phyloP scores from a whole-genome alignment of 2,329 filamentous ascomycete species.

The Arthroderma sp. region DNA sequence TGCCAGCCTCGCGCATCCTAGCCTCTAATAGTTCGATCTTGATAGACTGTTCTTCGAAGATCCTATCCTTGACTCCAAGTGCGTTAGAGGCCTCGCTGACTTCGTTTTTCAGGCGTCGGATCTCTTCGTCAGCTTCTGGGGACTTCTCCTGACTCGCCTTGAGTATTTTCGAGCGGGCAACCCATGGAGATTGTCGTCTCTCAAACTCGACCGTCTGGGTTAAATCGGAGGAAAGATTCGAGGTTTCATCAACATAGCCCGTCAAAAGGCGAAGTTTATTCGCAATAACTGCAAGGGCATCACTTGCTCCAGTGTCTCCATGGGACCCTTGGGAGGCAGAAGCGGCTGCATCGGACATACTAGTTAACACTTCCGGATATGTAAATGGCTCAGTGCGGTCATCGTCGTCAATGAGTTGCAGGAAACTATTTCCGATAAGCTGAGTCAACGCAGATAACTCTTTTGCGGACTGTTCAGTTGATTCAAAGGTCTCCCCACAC shows the following conservation, averaged over 20 bases:
- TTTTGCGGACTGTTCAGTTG: conserved; percentile 52
- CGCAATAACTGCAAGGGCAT: conserved; percentile 57
- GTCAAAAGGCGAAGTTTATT: conserved; percentile 55
- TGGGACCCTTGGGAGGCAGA: conserved; percentile 21
- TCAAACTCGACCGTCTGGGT: conserved; percentile 71
- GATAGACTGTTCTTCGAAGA: conserved; percentile 72
- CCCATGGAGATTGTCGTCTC: conserved; percentile 64
- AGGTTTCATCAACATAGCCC: conserved; percentile 56
- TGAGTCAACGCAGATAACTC: conserved; percentile 56
- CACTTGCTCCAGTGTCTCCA: conserved; percentile 27
- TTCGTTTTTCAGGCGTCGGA: conserved; percentile 67
- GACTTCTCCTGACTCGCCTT: conserved; percentile 70
- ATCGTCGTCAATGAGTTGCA: conserved; percentile 57
- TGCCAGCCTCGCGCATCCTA: conserved; percentile 68
- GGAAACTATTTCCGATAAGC: conserved; percentile 54
- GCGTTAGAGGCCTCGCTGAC: conserved; percentile 63
- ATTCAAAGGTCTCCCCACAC: conserved; percentile 56
- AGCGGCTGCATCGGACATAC: conserved; percentile 36
- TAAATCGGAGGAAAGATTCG: conserved; percentile 56
- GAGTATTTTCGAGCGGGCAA: conserved; percentile 66
- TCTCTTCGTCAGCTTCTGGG: conserved; percentile 72
- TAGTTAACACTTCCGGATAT: conserved; percentile 52
- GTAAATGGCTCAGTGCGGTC: conserved; percentile 56
- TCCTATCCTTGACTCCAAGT: conserved; percentile 63
- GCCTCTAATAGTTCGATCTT: conserved; percentile 89